Evolutionary conservation across 2,329 filamentous ascomycete species (phyloP).

Genomic region (Coleophoma cylindrospora): DNA sequence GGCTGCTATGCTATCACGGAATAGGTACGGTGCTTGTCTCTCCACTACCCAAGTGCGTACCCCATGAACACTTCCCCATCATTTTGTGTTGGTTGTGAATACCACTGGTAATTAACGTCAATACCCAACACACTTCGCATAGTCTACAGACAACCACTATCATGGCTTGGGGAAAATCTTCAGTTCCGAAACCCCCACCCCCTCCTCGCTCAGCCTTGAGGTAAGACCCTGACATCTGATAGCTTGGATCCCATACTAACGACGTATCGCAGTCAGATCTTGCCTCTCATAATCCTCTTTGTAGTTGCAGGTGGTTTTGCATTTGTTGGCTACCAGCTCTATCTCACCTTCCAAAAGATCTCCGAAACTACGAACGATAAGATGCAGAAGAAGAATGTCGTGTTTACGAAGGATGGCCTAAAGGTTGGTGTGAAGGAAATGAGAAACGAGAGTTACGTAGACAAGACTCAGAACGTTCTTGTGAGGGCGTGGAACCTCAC

Average conservation of each 20-base stretch:
- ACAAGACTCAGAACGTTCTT: constrained; percentile 64
- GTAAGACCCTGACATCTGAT: constrained; percentile 12
- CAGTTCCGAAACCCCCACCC: constrained; percentile 19
- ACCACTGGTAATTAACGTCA: neutral
- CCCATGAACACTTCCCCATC: no score
- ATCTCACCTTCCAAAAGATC: constrained; percentile 62
- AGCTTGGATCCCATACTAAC: constrained; percentile 2
- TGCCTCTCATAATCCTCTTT: constrained; percentile 64
- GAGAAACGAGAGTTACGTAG: constrained; percentile 65
- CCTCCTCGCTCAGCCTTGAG: constrained; percentile 26
- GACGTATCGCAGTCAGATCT: constrained; percentile 37
- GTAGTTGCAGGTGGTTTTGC: constrained; percentile 49
- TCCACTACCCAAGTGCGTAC: no score
- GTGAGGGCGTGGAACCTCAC: constrained; percentile 62
- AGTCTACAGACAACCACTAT: constrained; percentile 4
- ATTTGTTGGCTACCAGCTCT: constrained; percentile 70
- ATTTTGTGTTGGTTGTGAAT: no score
- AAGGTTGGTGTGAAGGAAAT: constrained; percentile 67
- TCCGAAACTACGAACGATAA: constrained; percentile 59
- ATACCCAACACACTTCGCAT: neutral
- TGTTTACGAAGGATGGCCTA: constrained; percentile 70
- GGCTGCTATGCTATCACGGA: neutral
- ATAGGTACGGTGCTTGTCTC: no score
- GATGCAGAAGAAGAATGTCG: constrained; percentile 71
- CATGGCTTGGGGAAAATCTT: constrained; percentile 28